A percentile compares a stretch with the other conserved stretches of the same genome.
Conservation (phyloP, 768 basidiomycete genomes). For the Russula earlei region DNA sequence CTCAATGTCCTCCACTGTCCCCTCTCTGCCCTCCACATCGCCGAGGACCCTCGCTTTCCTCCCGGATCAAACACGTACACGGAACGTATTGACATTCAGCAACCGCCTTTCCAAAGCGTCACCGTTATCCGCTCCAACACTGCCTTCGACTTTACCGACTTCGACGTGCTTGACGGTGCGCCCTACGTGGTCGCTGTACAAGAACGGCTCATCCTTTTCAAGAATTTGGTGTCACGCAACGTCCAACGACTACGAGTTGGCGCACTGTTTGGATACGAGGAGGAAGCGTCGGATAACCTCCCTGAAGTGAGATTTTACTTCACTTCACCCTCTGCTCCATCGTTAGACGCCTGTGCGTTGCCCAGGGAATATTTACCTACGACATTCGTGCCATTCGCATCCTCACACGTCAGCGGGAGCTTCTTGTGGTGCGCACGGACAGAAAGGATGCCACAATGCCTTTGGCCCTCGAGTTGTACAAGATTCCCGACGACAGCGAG, state of each 20-base stretch:
- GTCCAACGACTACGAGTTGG: constrained; percentile 9
- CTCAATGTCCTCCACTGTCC: constrained; percentile 15
- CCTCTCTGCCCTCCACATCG: constrained; percentile 13
- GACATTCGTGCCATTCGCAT: constrained; percentile 19
- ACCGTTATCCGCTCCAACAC: constrained; percentile 10
- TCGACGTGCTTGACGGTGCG: constrained; percentile 9
- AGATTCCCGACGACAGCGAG: constrained; percentile 7
- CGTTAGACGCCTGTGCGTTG: constrained; percentile 8
- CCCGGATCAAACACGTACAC: constrained; percentile 14
- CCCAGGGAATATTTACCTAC: constrained; percentile 14
- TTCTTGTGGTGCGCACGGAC: constrained; percentile 17
- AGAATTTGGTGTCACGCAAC: constrained; percentile 10
- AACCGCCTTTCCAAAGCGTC: constrained; percentile 6
- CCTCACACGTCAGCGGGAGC: constrained; percentile 13
- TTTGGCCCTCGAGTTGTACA: constrained; percentile 14
- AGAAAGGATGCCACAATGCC: constrained; percentile 4
- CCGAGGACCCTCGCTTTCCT: constrained; percentile 17
- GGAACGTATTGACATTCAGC: constrained; percentile 1
- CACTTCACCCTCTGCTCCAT: neutral
- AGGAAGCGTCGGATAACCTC: constrained; percentile 8
- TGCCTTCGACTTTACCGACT: constrained; percentile 13
- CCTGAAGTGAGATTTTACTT: constrained; percentile 14
- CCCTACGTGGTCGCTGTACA: constrained; percentile 9
- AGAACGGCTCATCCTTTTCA: constrained; percentile 9
- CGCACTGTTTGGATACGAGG: constrained; percentile 14